Percentiles rank a stretch among this genome's conserved stretches.
Conservation (phyloP, 768 basidiomycete species). For the Tylopilus balloui region DNA sequence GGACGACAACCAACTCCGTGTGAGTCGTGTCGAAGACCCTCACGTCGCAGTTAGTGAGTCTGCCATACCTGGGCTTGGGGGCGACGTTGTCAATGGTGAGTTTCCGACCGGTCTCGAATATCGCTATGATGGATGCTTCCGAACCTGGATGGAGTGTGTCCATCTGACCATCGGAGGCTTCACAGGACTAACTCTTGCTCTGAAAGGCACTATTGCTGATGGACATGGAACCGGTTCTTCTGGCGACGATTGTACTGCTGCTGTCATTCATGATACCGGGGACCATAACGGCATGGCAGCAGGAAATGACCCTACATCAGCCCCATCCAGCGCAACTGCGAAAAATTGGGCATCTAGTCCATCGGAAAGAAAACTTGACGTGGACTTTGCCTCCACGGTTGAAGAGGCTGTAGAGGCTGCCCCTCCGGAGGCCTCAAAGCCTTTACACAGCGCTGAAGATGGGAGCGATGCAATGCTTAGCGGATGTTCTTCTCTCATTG, state of each 20-base stretch:
- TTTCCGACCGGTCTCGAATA: slow-evolving; percentile 33
- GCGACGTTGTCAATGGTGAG: slow-evolving; percentile 50
- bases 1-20: slow-evolving; percentile 42
- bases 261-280: slow-evolving; percentile 13
- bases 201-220: slow-evolving; percentile 41
- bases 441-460: slow-evolving; percentile 15
- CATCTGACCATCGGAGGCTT: slow-evolving; percentile 38
- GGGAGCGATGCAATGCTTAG: slow-evolving; percentile 13
- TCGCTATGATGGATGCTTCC: slow-evolving; percentile 44
- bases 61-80: slow-evolving; percentile 32
- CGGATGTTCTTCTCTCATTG: slow-evolving; percentile 23
- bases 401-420: slow-evolving; percentile 19
- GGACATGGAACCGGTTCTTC: slow-evolving; percentile 33
- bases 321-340: slow-evolving; percentile 19
- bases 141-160: slow-evolving; percentile 39
- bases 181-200: slow-evolving; percentile 53
- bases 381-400: slow-evolving; percentile 16
- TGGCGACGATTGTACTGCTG: slow-evolving; percentile 20
- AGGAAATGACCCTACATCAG: slow-evolving; percentile 25
- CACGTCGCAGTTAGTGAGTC: slow-evolving; percentile 32
- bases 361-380: slow-evolving; percentile 20
- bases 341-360: slow-evolving; percentile 11
- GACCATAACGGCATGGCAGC: slow-evolving; percentile 17
- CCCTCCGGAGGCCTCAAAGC: slow-evolving; percentile 21
- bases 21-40: slow-evolving; percentile 39